A percentile compares a stretch with the other conserved stretches of the same genome.
phyloP scores from a whole-genome alignment of 768 basidiomycete genomes.

The Ramaria rubella region DNA sequence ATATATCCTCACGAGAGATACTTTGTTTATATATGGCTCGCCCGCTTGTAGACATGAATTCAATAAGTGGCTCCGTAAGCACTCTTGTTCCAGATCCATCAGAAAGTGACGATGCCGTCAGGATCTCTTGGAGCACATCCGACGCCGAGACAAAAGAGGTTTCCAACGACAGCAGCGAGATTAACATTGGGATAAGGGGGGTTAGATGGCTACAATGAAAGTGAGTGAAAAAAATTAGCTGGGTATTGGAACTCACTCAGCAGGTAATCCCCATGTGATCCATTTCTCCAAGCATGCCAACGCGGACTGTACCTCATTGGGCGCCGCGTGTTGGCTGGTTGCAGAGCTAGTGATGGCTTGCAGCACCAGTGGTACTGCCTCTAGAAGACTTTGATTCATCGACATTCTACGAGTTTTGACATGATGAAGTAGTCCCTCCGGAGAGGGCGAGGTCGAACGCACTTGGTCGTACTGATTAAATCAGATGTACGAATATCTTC shows the following conservation, averaged over 20 bases:
- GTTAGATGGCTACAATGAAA: constrained; percentile 52
- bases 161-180: constrained; percentile 55
- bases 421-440: constrained; percentile 4
- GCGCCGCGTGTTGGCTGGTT: constrained; percentile 29
- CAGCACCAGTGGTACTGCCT: constrained; percentile 65
- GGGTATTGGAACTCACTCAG: constrained; percentile 43
- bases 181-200: constrained; percentile 40
- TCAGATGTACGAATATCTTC: constrained; percentile 78
- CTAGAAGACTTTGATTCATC: constrained; percentile 57
- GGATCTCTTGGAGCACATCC: constrained; percentile 70
- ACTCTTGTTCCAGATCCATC: constrained; percentile 62
- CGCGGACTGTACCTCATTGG: constrained; percentile 56
- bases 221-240: not conserved
- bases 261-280: constrained; percentile 59
- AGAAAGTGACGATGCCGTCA: constrained; percentile 65
- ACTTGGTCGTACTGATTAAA: constrained; percentile 68
- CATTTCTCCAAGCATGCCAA: constrained; percentile 80
- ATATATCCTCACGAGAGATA: constrained; percentile 27
- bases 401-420: constrained; percentile 38
- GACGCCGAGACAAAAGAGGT: constrained; percentile 56
- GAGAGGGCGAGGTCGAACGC: constrained; percentile 24
- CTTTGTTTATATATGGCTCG: constrained; percentile 37
- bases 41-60: constrained; percentile 63
- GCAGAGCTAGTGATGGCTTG: constrained; percentile 60
- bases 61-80: constrained; percentile 79